Evolutionary conservation across 805 yeast genomes (phyloP).

Genomic region (Candida rishiriensis): DNA sequence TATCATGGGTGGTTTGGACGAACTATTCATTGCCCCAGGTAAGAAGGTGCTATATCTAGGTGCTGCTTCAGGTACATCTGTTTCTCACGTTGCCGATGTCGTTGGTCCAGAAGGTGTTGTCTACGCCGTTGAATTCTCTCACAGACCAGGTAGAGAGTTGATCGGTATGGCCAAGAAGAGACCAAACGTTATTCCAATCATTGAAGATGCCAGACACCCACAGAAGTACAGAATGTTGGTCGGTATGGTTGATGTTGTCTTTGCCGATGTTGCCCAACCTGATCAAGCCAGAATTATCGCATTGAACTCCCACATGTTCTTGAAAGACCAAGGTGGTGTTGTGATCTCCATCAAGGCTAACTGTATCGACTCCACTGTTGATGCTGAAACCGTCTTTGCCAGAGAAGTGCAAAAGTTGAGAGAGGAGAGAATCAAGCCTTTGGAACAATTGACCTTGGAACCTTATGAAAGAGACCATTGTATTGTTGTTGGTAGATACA

Average conservation of each 20-base stretch:
- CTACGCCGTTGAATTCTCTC: slow-evolving; percentile 98
- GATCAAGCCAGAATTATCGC: slow-evolving; percentile 99
- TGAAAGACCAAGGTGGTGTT: slow-evolving; percentile 98
- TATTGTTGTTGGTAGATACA: slow-evolving; percentile 95
- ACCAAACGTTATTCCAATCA: slow-evolving; percentile 97
- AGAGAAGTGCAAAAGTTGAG: slow-evolving; percentile 98
- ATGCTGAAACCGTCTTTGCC: slow-evolving; percentile 98
- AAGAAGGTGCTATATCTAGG: slow-evolving; percentile 95
- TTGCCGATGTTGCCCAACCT: slow-evolving; percentile 99
- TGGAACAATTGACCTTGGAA: slow-evolving; percentile 97
- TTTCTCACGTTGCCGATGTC: slow-evolving; percentile 95
- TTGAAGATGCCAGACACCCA: slow-evolving; percentile 99
- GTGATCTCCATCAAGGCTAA: slow-evolving; percentile 98
- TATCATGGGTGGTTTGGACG: slow-evolving; percentile 99
- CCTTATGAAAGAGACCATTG: slow-evolving; percentile 99
- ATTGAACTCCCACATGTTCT: slow-evolving; percentile 94
- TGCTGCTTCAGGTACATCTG: slow-evolving; percentile 99
- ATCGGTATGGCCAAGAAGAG: slow-evolving; percentile 99
- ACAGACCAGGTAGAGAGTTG: slow-evolving; percentile 99
- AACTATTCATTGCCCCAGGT: slow-evolving; percentile 96
- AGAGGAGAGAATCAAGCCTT: slow-evolving; percentile 97
- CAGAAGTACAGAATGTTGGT: slow-evolving; percentile 98
- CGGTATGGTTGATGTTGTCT: slow-evolving; percentile 98
- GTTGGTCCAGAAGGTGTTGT: slow-evolving; percentile 99
- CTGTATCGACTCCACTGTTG: slow-evolving; percentile 99